These are phyloP conservation scores for Trichophyton rubrum DNA, from an alignment of 2,329 filamentous ascomycete species.

Conservation along the genomic window DNA sequence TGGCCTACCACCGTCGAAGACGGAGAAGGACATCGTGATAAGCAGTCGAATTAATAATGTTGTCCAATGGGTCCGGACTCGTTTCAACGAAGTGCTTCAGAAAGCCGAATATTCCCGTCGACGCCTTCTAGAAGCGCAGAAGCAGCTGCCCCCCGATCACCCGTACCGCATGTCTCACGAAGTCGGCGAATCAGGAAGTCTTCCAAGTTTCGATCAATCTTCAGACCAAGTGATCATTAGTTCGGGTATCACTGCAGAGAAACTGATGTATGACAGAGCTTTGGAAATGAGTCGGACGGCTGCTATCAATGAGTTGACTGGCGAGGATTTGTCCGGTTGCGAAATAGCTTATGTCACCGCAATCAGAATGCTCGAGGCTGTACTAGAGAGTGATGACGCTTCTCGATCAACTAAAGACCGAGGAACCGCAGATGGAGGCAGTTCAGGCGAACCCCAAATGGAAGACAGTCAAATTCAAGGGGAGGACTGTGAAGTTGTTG, in stretches of 20 bases:
- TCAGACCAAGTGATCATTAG: slow-evolving; percentile 73
- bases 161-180: slow-evolving; percentile 67
- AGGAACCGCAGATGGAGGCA: slow-evolving; percentile 13
- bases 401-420: slow-evolving; percentile 19
- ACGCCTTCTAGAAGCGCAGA: slow-evolving; percentile 76
- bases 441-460: slow-evolving; percentile 24
- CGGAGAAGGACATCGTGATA: slow-evolving; percentile 32
- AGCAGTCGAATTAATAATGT: slow-evolving; percentile 73
- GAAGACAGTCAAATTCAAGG: slow-evolving; percentile 33
- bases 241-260: slow-evolving; percentile 83
- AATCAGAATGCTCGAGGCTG: slow-evolving; percentile 86
- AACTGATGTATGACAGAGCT: slow-evolving; percentile 94
- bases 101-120: slow-evolving; percentile 91
- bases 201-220: slow-evolving; percentile 41
- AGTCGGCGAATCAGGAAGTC: slow-evolving; percentile 43
- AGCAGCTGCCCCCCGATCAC: slow-evolving; percentile 69
- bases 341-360: slow-evolving; percentile 90
- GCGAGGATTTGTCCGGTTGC: slow-evolving; percentile 74
- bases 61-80: slow-evolving; percentile 85
- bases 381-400: slow-evolving; percentile 64
- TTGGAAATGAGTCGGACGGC: slow-evolving; percentile 92
- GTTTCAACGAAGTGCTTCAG: slow-evolving; percentile 94
- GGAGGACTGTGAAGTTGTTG: slow-evolving; percentile 38
- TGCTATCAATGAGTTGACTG: slow-evolving; percentile 89
- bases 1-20: slow-evolving; percentile 24